Percentiles rank a stretch among this genome's conserved stretches.
Evolutionary conservation across 257 asterid genomes (phyloP).

Genomic region (Gentiana dahurica): DNA sequence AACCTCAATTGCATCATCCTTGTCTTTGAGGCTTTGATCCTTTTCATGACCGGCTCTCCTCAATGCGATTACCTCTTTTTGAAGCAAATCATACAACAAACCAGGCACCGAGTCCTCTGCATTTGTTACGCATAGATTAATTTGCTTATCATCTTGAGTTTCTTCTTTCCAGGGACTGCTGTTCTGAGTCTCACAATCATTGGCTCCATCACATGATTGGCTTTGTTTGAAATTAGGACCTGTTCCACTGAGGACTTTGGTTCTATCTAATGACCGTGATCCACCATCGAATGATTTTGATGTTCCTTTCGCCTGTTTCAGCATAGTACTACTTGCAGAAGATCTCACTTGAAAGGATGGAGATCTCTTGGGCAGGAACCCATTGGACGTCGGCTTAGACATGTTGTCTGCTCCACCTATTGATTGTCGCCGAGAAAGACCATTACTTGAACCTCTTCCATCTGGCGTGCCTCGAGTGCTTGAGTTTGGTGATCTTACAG

Average conservation of each 20-base stretch:
- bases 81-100: constrained; percentile 68
- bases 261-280: constrained; percentile 73
- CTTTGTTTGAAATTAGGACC: constrained; percentile 87
- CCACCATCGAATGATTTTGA: constrained; percentile 98
- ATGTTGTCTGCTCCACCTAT: constrained; percentile 87
- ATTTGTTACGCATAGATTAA: constrained; percentile 43
- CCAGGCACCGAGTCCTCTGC: constrained; percentile 82
- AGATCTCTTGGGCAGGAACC: constrained; percentile 81
- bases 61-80: constrained; percentile 81
- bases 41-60: constrained; percentile 88
- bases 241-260: constrained; percentile 72
- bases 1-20: constrained; percentile 98
- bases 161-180: constrained; percentile 50
- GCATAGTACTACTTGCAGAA: constrained; percentile 74
- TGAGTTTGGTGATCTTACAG: constrained; percentile 63
- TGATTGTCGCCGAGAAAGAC: constrained; percentile 82
- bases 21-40: constrained; percentile 96
- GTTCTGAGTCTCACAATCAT: constrained; percentile 51
- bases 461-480: constrained; percentile 51
- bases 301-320: constrained; percentile 96
- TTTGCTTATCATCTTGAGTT: constrained; percentile 49
- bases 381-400: constrained; percentile 71
- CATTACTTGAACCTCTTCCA: constrained; percentile 65
- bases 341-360: constrained; percentile 90
- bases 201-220: constrained; percentile 83